phyloP scores from a whole-genome alignment of 176 grass and related monocot species.

The sorghum (Sorghum bicolor) region Sorghum_bicolor_NCBIv3 NC_012872.2:59443501-59444000 shows the following conservation, averaged over 20 bases:
- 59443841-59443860: not conserved
- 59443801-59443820: not conserved
- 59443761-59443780: not conserved
- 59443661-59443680: too few species aligned
- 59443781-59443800: fast-evolving
- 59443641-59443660: too few species aligned
- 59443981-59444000: constrained; percentile 1
- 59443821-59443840: constrained; percentile 27
- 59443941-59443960: constrained; percentile 1
- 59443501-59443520: too few species aligned
- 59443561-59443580: too few species aligned
- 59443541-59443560: too few species aligned
- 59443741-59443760: not conserved
- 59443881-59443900: constrained; percentile 33
- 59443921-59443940: constrained; percentile 39
- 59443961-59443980: constrained; percentile 31
- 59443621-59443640: too few species aligned
- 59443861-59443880: constrained; percentile 22
- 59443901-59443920: constrained; percentile 43
- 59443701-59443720: too few species aligned
- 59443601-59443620: too few species aligned
- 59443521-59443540: too few species aligned
- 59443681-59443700: too few species aligned
- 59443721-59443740: too few species aligned
- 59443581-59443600: too few species aligned